A percentile compares a stretch with the other conserved stretches of the same genome.
Evolutionary conservation across 306 rosid genomes (phyloP).

Genomic region (Cucurbita maxima): DNA sequence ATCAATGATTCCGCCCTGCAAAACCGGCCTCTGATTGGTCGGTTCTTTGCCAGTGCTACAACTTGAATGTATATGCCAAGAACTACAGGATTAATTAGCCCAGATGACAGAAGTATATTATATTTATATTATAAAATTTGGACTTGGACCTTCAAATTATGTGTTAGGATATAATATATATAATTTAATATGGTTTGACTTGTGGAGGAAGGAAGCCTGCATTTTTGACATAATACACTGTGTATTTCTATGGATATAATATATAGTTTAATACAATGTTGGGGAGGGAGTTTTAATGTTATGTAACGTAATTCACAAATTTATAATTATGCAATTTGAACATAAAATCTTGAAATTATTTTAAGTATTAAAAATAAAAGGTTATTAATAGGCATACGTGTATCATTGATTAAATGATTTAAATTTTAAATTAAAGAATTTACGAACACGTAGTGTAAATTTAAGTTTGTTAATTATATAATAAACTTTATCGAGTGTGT

Average conservation of each 20-base stretch:
- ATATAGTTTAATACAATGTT: too few species aligned
- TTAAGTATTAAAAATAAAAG: not conserved
- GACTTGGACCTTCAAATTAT: not conserved
- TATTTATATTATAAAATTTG: too few species aligned
- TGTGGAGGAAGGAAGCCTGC: not conserved
- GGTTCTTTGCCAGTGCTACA: conserved; percentile 13
- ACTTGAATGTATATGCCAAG: not conserved
- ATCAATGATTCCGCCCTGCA: conserved; percentile 14
- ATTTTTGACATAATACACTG: not conserved
- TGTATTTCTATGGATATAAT: not conserved
- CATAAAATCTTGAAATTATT: not conserved
- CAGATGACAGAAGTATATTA: not conserved
- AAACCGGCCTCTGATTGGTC: conserved; percentile 47
- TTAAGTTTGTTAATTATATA: not conserved
- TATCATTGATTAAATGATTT: not conserved
- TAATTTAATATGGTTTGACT: conserved; percentile 38
- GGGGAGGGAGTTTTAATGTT: not conserved
- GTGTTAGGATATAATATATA: conserved; percentile 1
- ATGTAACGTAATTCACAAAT: too few species aligned
- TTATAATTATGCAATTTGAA: not conserved
- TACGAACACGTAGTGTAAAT: not conserved
- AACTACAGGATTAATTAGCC: not conserved
- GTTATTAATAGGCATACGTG: not conserved
- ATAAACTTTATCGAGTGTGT: not conserved
- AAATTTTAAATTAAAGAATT: not conserved